Evolutionary conservation across 225 moss, liverwort and hornwort genomes (phyloP).

Genomic region (Straminergon stramineum): DNA sequence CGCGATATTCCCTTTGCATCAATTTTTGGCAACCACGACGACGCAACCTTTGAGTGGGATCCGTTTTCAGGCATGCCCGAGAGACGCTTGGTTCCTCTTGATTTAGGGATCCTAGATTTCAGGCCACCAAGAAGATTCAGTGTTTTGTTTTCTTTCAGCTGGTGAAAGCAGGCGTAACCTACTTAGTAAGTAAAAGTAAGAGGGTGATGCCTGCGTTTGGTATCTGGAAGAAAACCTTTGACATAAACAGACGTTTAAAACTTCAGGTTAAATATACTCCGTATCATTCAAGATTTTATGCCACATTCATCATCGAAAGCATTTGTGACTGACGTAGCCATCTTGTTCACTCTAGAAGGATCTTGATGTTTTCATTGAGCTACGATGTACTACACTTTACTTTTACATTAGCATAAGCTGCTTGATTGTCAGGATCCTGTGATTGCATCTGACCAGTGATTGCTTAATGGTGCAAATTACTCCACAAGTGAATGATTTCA

Average conservation of each 20-base stretch:
- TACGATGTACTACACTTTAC: neutral
- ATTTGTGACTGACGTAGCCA: neutral
- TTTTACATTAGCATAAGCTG: neutral
- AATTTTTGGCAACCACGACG: conserved; percentile 81
- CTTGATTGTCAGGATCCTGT: neutral
- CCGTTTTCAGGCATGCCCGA: conserved; percentile 27
- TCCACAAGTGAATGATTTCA: neutral
- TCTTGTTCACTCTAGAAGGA: neutral
- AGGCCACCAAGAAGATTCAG: neutral
- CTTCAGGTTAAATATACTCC: neutral
- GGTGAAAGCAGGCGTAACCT: neutral
- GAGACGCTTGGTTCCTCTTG: neutral
- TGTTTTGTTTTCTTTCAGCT: neutral
- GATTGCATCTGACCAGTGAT: neutral
- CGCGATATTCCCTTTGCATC: conserved; percentile 64
- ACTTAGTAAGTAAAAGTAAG: neutral
- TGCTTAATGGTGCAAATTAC: neutral
- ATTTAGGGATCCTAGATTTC: neutral
- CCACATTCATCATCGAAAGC: neutral
- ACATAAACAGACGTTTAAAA: neutral
- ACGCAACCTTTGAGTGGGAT: conserved; percentile 56
- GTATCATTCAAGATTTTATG: neutral
- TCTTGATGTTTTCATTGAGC: neutral
- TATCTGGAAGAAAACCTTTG: neutral
- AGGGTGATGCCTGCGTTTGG: neutral